Evolutionary conservation across 2,329 filamentous ascomycete species (phyloP).

Genomic region (Trichoderma atroviride): DNA sequence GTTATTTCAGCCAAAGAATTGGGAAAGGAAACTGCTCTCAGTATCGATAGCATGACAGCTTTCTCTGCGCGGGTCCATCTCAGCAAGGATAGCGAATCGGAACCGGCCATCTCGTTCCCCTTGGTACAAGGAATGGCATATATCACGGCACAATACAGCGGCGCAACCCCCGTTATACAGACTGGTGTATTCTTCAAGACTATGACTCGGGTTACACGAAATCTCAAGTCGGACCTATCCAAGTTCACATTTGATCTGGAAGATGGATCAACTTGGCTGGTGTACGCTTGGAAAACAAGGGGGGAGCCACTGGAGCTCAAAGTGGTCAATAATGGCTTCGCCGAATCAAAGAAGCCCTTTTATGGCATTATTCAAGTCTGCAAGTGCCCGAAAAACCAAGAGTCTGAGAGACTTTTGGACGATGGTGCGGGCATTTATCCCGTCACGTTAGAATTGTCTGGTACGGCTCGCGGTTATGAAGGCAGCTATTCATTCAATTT

Average conservation of each 20-base stretch:
- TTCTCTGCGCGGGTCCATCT: conserved; percentile 71
- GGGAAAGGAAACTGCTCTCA: conserved; percentile 58
- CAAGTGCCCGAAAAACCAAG: conserved; percentile 65
- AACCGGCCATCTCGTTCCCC: conserved; percentile 72
- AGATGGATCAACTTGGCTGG: conserved; percentile 74
- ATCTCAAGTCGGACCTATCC: conserved; percentile 64
- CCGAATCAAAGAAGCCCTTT: conserved; percentile 69
- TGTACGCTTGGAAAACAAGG: conserved; percentile 70
- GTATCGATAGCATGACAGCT: conserved; percentile 56
- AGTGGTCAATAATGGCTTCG: conserved; percentile 65
- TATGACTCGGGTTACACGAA: conserved; percentile 60
- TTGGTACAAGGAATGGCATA: conserved; percentile 89
- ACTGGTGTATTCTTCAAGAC: conserved; percentile 73
- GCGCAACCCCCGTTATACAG: conserved; percentile 71
- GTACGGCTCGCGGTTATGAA: conserved; percentile 57
- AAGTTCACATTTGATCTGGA: conserved; percentile 77
- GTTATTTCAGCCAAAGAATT: conserved; percentile 80
- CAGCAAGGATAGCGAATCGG: conserved; percentile 52
- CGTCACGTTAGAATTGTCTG: conserved; percentile 64
- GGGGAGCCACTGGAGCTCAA: conserved; percentile 67
- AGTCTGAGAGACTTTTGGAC: conserved; percentile 72
- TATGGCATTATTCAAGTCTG: conserved; percentile 80
- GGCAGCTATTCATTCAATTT: conserved; percentile 78
- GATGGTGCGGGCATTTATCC: conserved; percentile 75
- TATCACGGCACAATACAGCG: conserved; percentile 75